Evolutionary conservation across 2,329 filamentous ascomycete genomes (phyloP).

Genomic region (Cladosporium sphaerospermum): DNA sequence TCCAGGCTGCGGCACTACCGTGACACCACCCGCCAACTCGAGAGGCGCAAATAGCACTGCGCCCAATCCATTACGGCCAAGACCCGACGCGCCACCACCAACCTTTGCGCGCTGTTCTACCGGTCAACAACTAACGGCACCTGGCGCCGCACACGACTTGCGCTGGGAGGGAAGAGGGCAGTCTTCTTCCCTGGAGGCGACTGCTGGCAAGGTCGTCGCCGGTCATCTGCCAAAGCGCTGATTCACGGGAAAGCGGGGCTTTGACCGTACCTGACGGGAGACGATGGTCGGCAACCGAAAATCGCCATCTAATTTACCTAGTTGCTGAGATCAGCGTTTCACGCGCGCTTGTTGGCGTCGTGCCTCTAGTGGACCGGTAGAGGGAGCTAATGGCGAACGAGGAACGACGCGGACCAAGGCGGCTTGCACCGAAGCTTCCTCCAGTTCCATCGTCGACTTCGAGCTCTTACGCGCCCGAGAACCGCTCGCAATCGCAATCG

Average conservation of each 20-base stretch:
- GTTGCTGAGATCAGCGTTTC: background rate
- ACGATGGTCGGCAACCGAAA: slow-evolving; percentile 3
- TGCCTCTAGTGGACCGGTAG: background rate
- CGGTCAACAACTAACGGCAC: no score
- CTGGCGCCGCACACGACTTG: no score
- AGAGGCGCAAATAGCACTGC: no score
- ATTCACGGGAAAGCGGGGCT: background rate
- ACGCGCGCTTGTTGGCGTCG: background rate
- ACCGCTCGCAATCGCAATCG: background rate
- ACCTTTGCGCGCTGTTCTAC: no score
- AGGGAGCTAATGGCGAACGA: slow-evolving; percentile 7
- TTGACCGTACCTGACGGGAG: background rate
- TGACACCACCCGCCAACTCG: no score
- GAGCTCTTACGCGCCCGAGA: background rate
- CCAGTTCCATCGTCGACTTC: slow-evolving; percentile 1
- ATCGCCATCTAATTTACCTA: background rate
- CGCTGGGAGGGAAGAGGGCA: no score
- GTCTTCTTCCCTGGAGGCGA: no score
- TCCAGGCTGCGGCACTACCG: background rate
- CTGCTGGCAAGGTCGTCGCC: no score
- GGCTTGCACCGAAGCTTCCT: slow-evolving; percentile 11
- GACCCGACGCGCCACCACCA: no score
- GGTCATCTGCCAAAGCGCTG: no score
- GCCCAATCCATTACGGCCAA: no score
- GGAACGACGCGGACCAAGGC: slow-evolving; percentile 7